Base-by-base conservation (phyloP, 768 basidiomycete species). In the Suillus ampliporus region DNA sequence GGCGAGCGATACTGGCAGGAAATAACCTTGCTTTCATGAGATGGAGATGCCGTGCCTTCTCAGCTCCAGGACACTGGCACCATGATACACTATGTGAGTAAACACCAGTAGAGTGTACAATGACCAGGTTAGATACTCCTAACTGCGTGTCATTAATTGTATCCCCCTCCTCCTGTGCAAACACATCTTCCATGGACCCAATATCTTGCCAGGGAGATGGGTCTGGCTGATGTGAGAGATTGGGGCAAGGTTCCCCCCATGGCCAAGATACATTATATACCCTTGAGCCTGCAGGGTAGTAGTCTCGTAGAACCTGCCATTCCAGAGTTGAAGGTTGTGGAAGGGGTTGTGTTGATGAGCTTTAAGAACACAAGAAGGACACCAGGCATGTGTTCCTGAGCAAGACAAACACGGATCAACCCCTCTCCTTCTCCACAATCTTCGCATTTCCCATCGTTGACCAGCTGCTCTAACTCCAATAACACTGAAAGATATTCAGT, bases 311-410 rank as follows among this genome's bases (percentile, higher is more conserved):
- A 26, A 0, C 72, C 72, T 4, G 0, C 67, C 69, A 58, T 65
- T 70, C 71, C 72, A 72, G 13, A 43, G 14, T 44, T 70, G 43
- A 8, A 73, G 34, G 5, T 65, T 56, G 54, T 73, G 72, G 10
- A 68, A 62, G 19, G 61, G 64, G 5, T 48, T 44, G 34, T 37
- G 17, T 19, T 14, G 21, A 28, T 60, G 59, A n/a, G 23, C 34
- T 35, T 50, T 35, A 26, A 17, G 37, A n/a, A 41, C 54, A 37
- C 59, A 60, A 5, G 31, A 17, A 17, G 13, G 17, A 51, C 59
- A 60, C 46, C 59, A 60, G 11, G 47, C 34, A 60, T 60, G 59
- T 8, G 19, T n/a, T 17, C 59, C 47, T n/a, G 47, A 7, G 34
- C 59, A 60, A n/a, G 46, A 19, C 47, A 17, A 34, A 48, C 59